Conservation (phyloP, 352 stramenopile genomes). For the Phytophthora parvispora region DNA sequence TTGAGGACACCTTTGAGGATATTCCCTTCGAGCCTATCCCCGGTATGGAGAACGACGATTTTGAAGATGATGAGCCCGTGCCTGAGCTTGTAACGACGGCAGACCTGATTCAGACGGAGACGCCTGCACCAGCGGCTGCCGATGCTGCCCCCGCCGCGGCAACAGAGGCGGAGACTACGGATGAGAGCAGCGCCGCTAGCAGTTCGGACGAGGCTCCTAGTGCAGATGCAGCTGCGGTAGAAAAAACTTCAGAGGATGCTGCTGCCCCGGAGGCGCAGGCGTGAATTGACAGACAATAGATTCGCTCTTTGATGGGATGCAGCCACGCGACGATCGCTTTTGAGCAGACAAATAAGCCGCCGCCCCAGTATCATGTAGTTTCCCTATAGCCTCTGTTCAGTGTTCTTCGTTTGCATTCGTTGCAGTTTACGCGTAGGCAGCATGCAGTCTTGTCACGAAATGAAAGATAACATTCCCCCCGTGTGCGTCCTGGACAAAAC, state of each 20-base stretch:
- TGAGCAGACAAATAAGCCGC: constrained; percentile 32
- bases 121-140: background rate
- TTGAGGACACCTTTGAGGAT: constrained; percentile 72
- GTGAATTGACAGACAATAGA: constrained; percentile 60
- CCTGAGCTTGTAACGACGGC: constrained; percentile 32
- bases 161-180: constrained; percentile 8
- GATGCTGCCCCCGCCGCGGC: constrained; percentile 8
- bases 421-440: background rate
- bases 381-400: constrained; percentile 34
- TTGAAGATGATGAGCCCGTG: constrained; percentile 43
- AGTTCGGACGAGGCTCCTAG: constrained; percentile 35
- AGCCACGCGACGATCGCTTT: constrained; percentile 25
- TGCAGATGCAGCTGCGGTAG: constrained; percentile 38
- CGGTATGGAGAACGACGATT: constrained; percentile 60
- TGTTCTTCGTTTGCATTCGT: constrained; percentile 2
- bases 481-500: background rate
- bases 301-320: constrained; percentile 43
- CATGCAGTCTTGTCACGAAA: constrained; percentile 2
- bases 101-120: constrained; percentile 19
- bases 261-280: constrained; percentile 38
- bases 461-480: background rate
- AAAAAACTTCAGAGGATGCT: constrained; percentile 41
- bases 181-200: constrained; percentile 31
- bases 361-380: constrained; percentile 43
- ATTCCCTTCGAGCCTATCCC: constrained; percentile 67